Conservation (phyloP, 805 yeast genomes). For the Peterozyma toletana region DNA sequence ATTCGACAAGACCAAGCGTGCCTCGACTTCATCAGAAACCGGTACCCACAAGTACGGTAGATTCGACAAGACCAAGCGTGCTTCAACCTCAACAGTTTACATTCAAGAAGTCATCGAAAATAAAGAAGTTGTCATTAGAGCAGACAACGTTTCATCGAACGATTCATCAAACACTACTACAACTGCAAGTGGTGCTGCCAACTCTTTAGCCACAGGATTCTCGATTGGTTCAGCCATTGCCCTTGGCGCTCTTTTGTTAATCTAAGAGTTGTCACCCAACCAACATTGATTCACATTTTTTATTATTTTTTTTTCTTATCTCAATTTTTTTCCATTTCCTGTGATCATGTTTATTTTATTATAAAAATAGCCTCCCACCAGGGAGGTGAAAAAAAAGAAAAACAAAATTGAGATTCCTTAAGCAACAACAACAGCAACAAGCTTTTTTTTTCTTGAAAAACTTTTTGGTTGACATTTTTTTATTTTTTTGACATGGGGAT, state of each 20-base stretch:
- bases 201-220: slow-evolving; percentile 12
- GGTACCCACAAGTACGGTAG: slow-evolving; percentile 40
- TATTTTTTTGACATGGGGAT: no score
- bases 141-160: slow-evolving; percentile 13
- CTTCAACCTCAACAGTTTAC: slow-evolving; percentile 29
- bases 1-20: slow-evolving; percentile 38
- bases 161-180: slow-evolving; percentile 10
- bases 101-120: slow-evolving; percentile 13
- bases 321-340: background rate
- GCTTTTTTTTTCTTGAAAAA: no score
- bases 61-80: slow-evolving; percentile 35
- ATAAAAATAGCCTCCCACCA: no score
- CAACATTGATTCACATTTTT: background rate
- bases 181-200: slow-evolving; percentile 19
- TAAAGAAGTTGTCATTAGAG: slow-evolving; percentile 11
- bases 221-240: slow-evolving; percentile 7
- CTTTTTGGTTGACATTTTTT: no score
- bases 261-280: background rate
- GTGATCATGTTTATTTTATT: no score
- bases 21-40: slow-evolving; percentile 20
- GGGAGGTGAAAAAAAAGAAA: background rate
- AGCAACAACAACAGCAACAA: no score
- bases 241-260: slow-evolving; percentile 5
- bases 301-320: background rate
- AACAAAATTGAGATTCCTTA: no score